phyloP scores from a whole-genome alignment of 768 basidiomycete genomes.

The Leucogyrophana mollusca region DNA sequence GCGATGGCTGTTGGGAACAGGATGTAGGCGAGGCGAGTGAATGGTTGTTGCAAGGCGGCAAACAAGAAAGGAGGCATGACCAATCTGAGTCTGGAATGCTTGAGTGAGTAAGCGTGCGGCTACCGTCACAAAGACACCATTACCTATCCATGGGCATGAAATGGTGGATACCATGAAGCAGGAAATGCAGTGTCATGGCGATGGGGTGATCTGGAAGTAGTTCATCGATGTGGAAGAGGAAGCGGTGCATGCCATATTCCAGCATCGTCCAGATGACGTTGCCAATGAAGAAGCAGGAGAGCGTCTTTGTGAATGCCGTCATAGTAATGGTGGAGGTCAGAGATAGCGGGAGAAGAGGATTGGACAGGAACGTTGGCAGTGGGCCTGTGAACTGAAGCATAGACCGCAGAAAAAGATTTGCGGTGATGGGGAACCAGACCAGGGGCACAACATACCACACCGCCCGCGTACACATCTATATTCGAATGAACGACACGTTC shows the following conservation, averaged over 20 bases:
- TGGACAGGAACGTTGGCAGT: constrained; percentile 58
- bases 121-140: constrained; percentile 16
- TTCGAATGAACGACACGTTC: constrained; percentile 2
- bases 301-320: constrained; percentile 50
- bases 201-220: constrained; percentile 78
- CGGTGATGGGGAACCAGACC: constrained; percentile 87
- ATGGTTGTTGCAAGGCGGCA: constrained; percentile 71
- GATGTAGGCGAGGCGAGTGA: constrained; percentile 79
- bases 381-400: constrained; percentile 75
- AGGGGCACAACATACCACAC: constrained; percentile 92
- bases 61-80: constrained; percentile 97
- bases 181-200: constrained; percentile 86
- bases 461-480: constrained; percentile 76
- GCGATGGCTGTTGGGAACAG: constrained; percentile 84
- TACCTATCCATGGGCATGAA: constrained; percentile 96
- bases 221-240: constrained; percentile 94
- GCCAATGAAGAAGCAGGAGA: constrained; percentile 76
- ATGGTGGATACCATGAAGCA: constrained; percentile 95
- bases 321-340: constrained; percentile 47
- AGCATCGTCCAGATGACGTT: constrained; percentile 92
- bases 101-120: neutral
- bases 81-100: constrained; percentile 69
- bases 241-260: constrained; percentile 92
- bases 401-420: constrained; percentile 81
- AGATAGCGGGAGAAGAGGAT: constrained; percentile 55